phyloP scores from a whole-genome alignment of 164 flowering plant species.

The Magnolia kwangsiensis region DNA sequence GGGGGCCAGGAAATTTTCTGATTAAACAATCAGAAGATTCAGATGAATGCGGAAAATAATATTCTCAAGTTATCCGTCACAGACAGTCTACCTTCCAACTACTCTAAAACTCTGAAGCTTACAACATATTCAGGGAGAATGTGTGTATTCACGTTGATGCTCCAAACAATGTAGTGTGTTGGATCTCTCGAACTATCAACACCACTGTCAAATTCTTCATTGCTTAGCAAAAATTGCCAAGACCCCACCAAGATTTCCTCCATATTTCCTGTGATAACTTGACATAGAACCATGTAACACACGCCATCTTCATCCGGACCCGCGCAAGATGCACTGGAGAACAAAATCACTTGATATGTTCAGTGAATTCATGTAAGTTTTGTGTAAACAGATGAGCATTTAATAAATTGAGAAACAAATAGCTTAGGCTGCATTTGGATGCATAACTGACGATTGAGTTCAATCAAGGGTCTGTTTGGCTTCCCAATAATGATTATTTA shows the following conservation, averaged over 20 bases:
- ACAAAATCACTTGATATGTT: not conserved
- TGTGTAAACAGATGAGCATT: too few relatives aligned
- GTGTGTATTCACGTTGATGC: conserved; percentile 39
- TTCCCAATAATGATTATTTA: too few relatives aligned
- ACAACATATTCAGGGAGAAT: conserved; percentile 59
- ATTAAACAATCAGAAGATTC: not conserved
- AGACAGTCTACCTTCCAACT: conserved; percentile 23
- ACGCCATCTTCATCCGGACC: conserved; percentile 41
- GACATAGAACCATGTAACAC: conserved; percentile 48
- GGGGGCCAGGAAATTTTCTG: not conserved
- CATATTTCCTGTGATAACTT: conserved; percentile 50
- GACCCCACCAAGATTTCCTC: conserved; percentile 49
- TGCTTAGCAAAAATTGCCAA: conserved; percentile 37
- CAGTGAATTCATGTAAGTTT: not conserved
- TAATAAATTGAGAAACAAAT: too few relatives aligned
- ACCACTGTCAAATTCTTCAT: conserved; percentile 42
- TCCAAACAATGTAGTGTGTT: conserved; percentile 50
- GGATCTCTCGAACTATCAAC: conserved; percentile 50
- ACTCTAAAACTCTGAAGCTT: conserved; percentile 33
- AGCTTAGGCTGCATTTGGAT: too few relatives aligned
- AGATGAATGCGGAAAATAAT: not conserved
- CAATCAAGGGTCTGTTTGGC: too few relatives aligned
- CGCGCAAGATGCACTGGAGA: conserved; percentile 26
- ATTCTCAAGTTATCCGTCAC: not conserved
- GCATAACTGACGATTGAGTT: too few relatives aligned